A percentile compares a stretch with the other conserved stretches of the same genome.
phyloP scores from a whole-genome alignment of 768 basidiomycete genomes.

The Galerina sulciceps region DNA sequence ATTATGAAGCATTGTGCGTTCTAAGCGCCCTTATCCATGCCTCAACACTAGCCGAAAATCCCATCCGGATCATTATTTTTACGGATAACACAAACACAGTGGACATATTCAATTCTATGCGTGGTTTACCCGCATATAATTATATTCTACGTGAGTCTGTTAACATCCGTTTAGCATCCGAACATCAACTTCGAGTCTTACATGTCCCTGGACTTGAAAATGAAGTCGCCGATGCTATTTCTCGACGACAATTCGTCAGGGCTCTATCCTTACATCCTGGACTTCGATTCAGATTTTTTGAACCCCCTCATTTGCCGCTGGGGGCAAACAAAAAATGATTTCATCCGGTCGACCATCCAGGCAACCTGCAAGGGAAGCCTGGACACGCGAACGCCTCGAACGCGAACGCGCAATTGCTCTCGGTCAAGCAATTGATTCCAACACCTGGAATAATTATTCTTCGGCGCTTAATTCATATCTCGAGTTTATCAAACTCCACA shows the following conservation, averaged over 20 bases:
- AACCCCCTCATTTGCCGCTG: not conserved
- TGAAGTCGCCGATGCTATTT: constrained; percentile 24
- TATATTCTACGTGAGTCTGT: not conserved
- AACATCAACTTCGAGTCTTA: constrained; percentile 18
- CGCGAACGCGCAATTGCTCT: constrained; percentile 20
- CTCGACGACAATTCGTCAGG: constrained; percentile 5
- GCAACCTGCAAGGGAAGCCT: not conserved
- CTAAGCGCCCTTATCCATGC: not conserved
- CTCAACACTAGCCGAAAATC: not conserved
- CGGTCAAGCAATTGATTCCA: constrained; percentile 3
- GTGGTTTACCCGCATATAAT: not conserved
- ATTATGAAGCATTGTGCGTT: not conserved
- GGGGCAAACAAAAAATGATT: not conserved
- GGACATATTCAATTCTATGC: not conserved
- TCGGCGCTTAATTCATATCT: constrained; percentile 5
- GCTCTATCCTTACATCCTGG: not conserved
- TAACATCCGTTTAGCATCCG: too few relatives aligned
- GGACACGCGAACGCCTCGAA: constrained; percentile 2
- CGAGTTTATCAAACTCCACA: not conserved
- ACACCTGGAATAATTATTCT: not conserved
- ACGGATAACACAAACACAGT: not conserved
- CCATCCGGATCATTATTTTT: not conserved
- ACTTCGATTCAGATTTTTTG: not conserved
- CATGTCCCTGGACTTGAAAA: constrained; percentile 21
- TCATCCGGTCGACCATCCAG: not conserved